Base-by-base conservation (phyloP, 345 rosid genomes). In the Euclidium syriacum region DNA sequence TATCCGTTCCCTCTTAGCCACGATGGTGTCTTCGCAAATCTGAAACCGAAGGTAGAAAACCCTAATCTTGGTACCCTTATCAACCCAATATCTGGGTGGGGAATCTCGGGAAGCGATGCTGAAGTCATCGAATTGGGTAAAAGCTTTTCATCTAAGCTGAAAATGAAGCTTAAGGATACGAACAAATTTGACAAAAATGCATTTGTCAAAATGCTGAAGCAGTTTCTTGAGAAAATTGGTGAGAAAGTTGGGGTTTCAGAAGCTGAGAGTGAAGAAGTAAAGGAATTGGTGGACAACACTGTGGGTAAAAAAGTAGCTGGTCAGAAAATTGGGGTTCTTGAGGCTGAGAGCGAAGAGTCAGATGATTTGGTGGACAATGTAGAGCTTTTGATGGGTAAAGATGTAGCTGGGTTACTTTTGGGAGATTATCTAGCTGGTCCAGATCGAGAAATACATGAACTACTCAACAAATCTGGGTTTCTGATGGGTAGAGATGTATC, bases 1-100 rank as follows among this genome's bases (percentile, higher is more conserved):
- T 79, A 77, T 58, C 95, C 91, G 0, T 72, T 89, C 25, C 44
- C 80, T 63, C 74, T 91, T 36, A 79, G 81, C 77, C 41, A 89
- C 35, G 81, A 82, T 35, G 75, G 66, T 6, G 39, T 72, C 67
- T 76, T 83, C n/a, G 38, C 36, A 30, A 87, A 78, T 58, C 56
- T 89, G 77, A 88, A 88, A 83, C 81, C 85, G 20, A 69, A 82
- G 62, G 30, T 57, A 20, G 94, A 85, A 50, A 77, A 44, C 52
- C 60, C 77, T 6, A 64, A 76, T 71, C 75, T 68, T 11, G 48
- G 80, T 26, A 59, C 79, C 5, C 87, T 91, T 32, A 81, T 81
- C 30, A 74, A 10, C 44, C 86, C 90, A 2, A 48, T 86, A 35
- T 67, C 77, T 0, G 88, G 87, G 6, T 86, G 90, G 95, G 57